These are phyloP conservation scores for Hygrophila difformis DNA, from an alignment of 257 asterid genomes.

Conservation along the genomic window DNA sequence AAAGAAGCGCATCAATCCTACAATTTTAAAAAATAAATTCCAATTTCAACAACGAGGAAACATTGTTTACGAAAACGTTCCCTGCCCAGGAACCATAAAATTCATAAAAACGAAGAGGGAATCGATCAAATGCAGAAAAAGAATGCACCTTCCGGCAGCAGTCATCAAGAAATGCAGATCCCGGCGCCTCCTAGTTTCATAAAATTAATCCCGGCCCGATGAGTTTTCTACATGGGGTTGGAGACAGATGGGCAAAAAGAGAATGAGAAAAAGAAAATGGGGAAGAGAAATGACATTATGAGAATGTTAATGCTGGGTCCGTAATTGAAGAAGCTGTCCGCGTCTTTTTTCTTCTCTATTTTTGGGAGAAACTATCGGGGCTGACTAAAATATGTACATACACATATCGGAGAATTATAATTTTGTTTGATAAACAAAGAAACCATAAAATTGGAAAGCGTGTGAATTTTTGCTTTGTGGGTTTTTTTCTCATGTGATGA, in stretches of 20 bases:
- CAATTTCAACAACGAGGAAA: conserved; percentile 6
- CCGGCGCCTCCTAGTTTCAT: conserved; percentile 22
- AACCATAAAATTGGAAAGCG: too few relatives aligned
- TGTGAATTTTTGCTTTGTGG: too few relatives aligned
- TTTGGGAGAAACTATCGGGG: neutral
- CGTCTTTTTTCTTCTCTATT: conserved; percentile 15
- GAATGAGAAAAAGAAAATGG: neutral
- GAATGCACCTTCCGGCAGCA: conserved; percentile 8
- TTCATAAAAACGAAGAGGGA: conserved; percentile 1
- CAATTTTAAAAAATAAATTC: conserved; percentile 18
- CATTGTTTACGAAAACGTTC: neutral
- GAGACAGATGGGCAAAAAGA: conserved; percentile 16
- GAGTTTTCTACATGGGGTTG: conserved; percentile 7
- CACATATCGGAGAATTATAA: too few relatives aligned
- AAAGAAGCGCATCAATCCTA: too few relatives aligned
- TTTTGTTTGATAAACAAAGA: too few relatives aligned
- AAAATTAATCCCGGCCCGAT: too few relatives aligned
- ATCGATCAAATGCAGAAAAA: conserved; percentile 9
- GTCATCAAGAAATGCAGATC: conserved; percentile 43
- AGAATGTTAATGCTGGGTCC: conserved; percentile 2
- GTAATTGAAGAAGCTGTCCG: conserved; percentile 21
- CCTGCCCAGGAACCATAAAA: neutral
- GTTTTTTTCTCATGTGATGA: too few relatives aligned
- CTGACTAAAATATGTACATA: too few relatives aligned
- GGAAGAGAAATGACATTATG: neutral